Evolutionary conservation across 2,329 filamentous ascomycete genomes (phyloP).

Genomic region (Aspergillus nomiae): DNA sequence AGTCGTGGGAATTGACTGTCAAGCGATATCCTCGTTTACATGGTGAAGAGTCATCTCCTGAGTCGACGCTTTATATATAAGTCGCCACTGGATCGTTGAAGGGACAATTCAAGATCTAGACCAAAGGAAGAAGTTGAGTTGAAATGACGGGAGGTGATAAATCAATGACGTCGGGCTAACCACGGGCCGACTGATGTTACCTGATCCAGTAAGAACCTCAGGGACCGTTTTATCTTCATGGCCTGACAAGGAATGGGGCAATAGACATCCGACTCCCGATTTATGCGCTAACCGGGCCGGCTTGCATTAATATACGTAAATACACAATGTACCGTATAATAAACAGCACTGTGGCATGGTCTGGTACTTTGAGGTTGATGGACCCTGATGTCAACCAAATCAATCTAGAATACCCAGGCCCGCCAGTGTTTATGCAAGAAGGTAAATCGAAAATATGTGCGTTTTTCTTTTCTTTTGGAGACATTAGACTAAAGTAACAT

Average conservation of each 20-base stretch:
- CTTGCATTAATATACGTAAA: too few relatives aligned
- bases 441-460: neutral
- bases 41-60: neutral
- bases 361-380: too few relatives aligned
- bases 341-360: too few relatives aligned
- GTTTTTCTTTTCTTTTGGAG: neutral
- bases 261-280: neutral
- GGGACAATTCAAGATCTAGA: neutral
- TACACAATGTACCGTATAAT: too few relatives aligned
- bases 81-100: neutral
- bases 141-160: neutral
- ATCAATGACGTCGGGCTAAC: slow-evolving; percentile 7
- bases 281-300: neutral
- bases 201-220: neutral
- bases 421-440: too few relatives aligned
- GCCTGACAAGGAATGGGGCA: neutral
- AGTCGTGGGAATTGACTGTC: neutral
- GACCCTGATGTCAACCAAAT: too few relatives aligned
- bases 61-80: neutral
- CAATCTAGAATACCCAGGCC: too few relatives aligned
- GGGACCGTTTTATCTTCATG: neutral
- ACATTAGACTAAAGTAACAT: neutral
- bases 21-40: neutral
- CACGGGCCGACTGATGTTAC: neutral
- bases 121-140: neutral